Evolutionary conservation across 768 basidiomycete genomes (phyloP).

Genomic region (Gloeostereum incarnatum): DNA sequence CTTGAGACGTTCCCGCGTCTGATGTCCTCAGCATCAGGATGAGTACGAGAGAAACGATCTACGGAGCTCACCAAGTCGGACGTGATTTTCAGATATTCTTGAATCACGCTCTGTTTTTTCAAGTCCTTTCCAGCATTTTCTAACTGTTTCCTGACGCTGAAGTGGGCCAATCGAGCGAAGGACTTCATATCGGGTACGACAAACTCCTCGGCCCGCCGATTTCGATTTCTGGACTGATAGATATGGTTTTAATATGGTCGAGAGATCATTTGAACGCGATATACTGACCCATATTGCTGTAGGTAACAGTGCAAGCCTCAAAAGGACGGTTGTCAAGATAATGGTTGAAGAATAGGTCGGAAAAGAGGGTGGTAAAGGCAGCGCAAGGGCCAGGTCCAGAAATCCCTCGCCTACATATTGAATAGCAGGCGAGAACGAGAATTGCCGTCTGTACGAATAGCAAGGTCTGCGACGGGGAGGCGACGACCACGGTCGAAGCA

Average conservation of each 20-base stretch:
- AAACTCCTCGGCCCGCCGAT: constrained; percentile 50
- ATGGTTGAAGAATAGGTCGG: constrained; percentile 73
- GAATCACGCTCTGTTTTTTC: no score
- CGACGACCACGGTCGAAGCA: no score
- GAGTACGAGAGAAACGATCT: no score
- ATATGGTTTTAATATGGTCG: constrained; percentile 7
- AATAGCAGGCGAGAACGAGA: no score
- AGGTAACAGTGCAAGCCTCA: constrained; percentile 58
- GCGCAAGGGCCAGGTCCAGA: constrained; percentile 63
- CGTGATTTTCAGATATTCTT: no score
- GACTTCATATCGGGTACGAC: constrained; percentile 49
- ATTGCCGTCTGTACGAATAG: no score
- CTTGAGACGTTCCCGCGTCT: no score
- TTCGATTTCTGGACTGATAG: constrained; percentile 48
- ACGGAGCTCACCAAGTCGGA: no score
- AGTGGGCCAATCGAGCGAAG: constrained; percentile 13
- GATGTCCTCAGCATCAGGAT: no score
- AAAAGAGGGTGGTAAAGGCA: constrained; percentile 61
- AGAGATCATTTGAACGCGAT: not conserved
- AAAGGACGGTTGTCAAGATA: constrained; percentile 53
- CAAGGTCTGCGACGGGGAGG: no score
- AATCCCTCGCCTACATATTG: constrained; percentile 52
- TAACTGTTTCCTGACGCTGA: no score
- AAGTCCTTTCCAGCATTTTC: no score
- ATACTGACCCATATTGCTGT: constrained; percentile 66